phyloP scores from a whole-genome alignment of 2,329 filamentous ascomycete species.

The Boeremia lycopersici region DNA sequence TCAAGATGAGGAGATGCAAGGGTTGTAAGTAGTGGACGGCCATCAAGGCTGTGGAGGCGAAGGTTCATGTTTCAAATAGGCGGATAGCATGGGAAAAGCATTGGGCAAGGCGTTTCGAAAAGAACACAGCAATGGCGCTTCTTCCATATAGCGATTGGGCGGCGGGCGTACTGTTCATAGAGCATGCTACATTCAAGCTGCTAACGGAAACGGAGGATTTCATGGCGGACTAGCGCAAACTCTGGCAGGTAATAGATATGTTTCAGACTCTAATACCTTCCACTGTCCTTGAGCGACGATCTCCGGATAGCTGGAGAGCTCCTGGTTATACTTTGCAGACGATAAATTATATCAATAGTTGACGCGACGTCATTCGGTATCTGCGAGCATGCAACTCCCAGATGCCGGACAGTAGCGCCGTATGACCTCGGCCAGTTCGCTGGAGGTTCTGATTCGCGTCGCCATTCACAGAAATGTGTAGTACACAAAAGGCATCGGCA shows the following conservation, averaged over 20 bases:
- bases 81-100: slow-evolving; percentile 27
- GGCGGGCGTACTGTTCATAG: not conserved
- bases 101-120: slow-evolving; percentile 36
- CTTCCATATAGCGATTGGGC: slow-evolving; percentile 10
- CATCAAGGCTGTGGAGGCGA: slow-evolving; percentile 12
- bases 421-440: slow-evolving; percentile 1
- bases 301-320: too few relatives aligned
- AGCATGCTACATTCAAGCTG: not conserved
- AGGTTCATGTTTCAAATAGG: slow-evolving; percentile 23
- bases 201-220: too few relatives aligned
- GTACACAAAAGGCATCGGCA: slow-evolving; percentile 17
- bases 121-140: slow-evolving; percentile 17
- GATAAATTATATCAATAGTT: not conserved
- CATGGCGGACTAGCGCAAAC: too few relatives aligned
- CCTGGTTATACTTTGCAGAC: too few relatives aligned
- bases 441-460: not conserved
- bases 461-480: slow-evolving; percentile 11
- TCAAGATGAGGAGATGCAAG: slow-evolving; percentile 43
- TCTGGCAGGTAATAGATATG: too few relatives aligned
- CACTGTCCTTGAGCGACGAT: too few relatives aligned
- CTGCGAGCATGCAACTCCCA: not conserved
- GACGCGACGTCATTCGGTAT: not conserved
- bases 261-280: too few relatives aligned
- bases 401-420: not conserved
- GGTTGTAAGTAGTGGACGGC: slow-evolving; percentile 22